Percentiles rank a stretch among this genome's conserved stretches.
Conservation (phyloP, 345 rosid genomes). For the Pelargonium nanum region DNA sequence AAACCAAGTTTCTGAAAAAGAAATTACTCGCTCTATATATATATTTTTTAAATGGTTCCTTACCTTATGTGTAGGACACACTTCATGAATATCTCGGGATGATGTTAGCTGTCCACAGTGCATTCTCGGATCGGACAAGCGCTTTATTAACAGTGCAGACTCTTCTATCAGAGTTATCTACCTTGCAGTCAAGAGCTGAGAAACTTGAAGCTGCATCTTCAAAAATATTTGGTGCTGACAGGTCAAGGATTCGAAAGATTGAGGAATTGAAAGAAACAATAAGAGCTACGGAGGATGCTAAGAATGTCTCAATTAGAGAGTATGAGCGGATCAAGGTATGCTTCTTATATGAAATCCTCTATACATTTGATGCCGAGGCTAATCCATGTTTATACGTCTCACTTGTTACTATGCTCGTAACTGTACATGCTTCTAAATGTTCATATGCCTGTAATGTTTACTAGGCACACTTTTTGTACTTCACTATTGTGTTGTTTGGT, state of each 20-base stretch:
- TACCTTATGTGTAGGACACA: conserved; percentile 46
- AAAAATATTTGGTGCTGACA: conserved; percentile 96
- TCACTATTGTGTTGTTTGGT: not conserved
- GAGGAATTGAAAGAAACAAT: conserved; percentile 85
- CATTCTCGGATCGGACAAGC: conserved; percentile 80
- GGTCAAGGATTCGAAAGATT: conserved; percentile 71
- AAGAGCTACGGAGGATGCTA: conserved; percentile 74
- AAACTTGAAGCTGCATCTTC: conserved; percentile 91
- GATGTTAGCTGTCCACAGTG: conserved; percentile 80
- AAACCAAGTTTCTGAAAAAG: not conserved
- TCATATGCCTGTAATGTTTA: too few species aligned
- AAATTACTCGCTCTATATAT: not conserved
- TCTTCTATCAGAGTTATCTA: conserved; percentile 67
- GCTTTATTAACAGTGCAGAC: conserved; percentile 90
- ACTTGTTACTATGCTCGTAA: not conserved
- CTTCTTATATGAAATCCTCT: conserved; percentile 1
- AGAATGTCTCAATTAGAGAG: conserved; percentile 70
- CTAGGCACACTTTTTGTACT: not conserved
- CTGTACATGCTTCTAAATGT: not conserved
- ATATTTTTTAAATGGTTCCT: conserved; percentile 2
- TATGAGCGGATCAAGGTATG: conserved; percentile 86
- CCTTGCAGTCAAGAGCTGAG: conserved; percentile 62
- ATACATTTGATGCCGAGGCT: not conserved
- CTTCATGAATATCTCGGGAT: conserved; percentile 88
- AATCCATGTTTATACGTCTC: not conserved